Percentiles rank a stretch among this genome's conserved stretches.
Conservation (phyloP, 2,329 filamentous ascomycete genomes). For the Alternaria consortialis region DNA sequence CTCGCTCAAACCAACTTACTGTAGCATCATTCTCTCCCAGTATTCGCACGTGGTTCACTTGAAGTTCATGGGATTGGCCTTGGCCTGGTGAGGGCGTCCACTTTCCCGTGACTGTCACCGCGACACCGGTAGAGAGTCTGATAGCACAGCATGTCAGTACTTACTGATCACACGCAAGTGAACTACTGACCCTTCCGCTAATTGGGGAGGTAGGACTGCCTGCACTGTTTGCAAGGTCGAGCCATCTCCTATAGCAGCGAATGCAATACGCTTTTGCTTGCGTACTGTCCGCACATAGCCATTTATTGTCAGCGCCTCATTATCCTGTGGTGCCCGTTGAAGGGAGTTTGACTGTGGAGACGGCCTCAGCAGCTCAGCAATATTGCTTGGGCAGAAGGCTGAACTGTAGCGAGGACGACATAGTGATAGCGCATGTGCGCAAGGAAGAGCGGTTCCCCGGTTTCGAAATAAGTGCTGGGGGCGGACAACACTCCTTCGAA, state of each 20-base stretch:
- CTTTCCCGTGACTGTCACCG: slow-evolving; percentile 77
- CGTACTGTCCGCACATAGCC: slow-evolving; percentile 86
- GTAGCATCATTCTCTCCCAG: slow-evolving; percentile 81
- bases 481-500: slow-evolving; percentile 34
- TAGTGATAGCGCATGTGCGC: slow-evolving; percentile 23
- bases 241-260: slow-evolving; percentile 87
- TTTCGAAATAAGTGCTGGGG: slow-evolving; percentile 28
- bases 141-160: slow-evolving; percentile 25
- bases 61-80: slow-evolving; percentile 81
- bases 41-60: slow-evolving; percentile 73
- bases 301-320: slow-evolving; percentile 61
- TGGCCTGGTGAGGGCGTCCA: slow-evolving; percentile 77
- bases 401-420: slow-evolving; percentile 42
- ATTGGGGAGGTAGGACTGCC: slow-evolving; percentile 75
- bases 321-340: slow-evolving; percentile 56
- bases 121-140: slow-evolving; percentile 83
- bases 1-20: slow-evolving; percentile 62
- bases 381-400: slow-evolving; percentile 43
- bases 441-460: slow-evolving; percentile 27
- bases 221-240: slow-evolving; percentile 82
- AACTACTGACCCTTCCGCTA: slow-evolving; percentile 74
- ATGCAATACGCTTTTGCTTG: slow-evolving; percentile 83
- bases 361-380: slow-evolving; percentile 63
- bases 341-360: slow-evolving; percentile 53
- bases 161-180: neutral